Base-by-base conservation (phyloP, 129 eudicot species). In the Dittrichia graveolens region DNA sequence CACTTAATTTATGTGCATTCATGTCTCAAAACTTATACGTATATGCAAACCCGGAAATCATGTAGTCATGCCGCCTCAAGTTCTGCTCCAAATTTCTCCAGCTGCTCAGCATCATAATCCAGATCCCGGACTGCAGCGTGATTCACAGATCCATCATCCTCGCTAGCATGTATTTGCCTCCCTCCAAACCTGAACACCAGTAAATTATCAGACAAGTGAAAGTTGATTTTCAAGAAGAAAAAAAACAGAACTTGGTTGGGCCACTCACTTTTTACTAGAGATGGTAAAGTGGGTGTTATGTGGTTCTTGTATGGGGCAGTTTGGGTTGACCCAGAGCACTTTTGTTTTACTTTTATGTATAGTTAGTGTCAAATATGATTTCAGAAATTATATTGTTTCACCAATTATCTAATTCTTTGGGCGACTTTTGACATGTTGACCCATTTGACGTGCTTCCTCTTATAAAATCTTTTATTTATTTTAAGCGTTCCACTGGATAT, bases 21-120 rank as follows among this genome's bases (percentile, higher is more conserved):
- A 71, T 78, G 52, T 39, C 61, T 71, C 67, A 57, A 72, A 52
- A 66, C 45, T 65, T 50, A 35, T 47, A 39, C 42, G 38, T 9
- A 41, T 68, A 50, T 50, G 55, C 53, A 56, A 56, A 24, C 43
- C 44, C n/a, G 5, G 43, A 57, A 67, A 8, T 7, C 14, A 10
- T 67, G 35, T 62, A 44, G 1, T 89, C 79, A 87, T 54, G 84
- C 89, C 31, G 89, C 91, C 76, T 95, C 99, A 38, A 95, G 91
- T 82, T 90, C 99, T 11, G 96, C 97, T 67, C 90, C 97, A 70
- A 86, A 95, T 77, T 77, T 78, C 85, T 95, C 97, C 72, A 95
- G 58, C 35, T 88, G 85, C 48, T 91, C 85, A 4, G 92, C 92
- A 67, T 95, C 99, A 7, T 83, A 83, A 3, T 81, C 83, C 65